A percentile compares a stretch with the other conserved stretches of the same genome.
These are phyloP conservation scores for Pythium monospermum DNA, from an alignment of 352 stramenopile species.

Conservation along the genomic window DNA sequence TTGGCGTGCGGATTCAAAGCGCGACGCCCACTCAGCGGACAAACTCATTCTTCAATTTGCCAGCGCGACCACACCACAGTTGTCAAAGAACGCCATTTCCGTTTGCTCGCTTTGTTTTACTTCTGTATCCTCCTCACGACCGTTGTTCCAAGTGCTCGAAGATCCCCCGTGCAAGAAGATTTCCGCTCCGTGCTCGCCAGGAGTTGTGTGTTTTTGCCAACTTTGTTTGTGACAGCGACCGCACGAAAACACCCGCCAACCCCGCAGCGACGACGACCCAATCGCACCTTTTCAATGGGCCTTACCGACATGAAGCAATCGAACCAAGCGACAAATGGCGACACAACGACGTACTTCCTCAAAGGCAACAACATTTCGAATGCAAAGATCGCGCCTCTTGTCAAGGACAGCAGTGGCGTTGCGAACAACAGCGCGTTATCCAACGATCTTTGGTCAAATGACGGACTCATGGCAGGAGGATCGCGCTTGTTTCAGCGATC, in stretches of 20 bases:
- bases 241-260: not conserved
- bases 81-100: too few species aligned
- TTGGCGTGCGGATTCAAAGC: slow-evolving; percentile 1
- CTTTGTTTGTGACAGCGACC: slow-evolving; percentile 5
- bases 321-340: slow-evolving; percentile 21
- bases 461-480: slow-evolving; percentile 40
- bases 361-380: not conserved
- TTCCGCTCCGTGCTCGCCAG: too few species aligned
- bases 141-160: too few species aligned
- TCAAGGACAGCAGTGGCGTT: not conserved
- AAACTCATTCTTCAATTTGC: slow-evolving; percentile 18
- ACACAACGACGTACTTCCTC: not conserved
- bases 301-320: slow-evolving; percentile 24
- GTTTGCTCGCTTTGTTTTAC: too few species aligned
- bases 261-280: not conserved
- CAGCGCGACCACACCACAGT: slow-evolving; percentile 4
- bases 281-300: slow-evolving; percentile 22
- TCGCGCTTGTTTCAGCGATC: slow-evolving; percentile 51
- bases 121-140: too few species aligned
- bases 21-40: not conserved
- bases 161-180: too few species aligned
- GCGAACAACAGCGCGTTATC: slow-evolving; percentile 30
- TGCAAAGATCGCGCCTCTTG: not conserved
- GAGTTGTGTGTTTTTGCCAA: too few species aligned
- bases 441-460: slow-evolving; percentile 49